Conservation (phyloP, 495 filamentous ascomycete genomes). For the Tetracladium marchalianum region DNA sequence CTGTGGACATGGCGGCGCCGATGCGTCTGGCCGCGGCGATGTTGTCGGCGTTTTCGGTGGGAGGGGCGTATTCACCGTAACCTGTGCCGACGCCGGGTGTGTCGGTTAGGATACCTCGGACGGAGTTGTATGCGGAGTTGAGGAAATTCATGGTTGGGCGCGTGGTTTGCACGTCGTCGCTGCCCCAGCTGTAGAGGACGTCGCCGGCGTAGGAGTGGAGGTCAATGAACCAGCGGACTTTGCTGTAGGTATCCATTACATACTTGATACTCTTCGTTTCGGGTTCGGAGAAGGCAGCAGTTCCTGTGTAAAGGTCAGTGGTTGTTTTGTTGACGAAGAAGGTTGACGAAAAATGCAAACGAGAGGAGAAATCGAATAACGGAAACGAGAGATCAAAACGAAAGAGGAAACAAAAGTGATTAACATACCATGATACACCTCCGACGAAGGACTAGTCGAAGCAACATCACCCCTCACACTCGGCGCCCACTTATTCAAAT, state of each 20-base stretch:
- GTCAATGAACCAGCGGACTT: slow-evolving; percentile 33
- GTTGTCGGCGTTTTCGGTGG: slow-evolving; percentile 17
- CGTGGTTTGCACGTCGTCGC: slow-evolving; percentile 26
- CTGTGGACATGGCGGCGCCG: slow-evolving; percentile 21
- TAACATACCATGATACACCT: slow-evolving; percentile 20
- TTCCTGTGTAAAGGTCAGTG: slow-evolving; percentile 1
- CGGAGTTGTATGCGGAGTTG: slow-evolving; percentile 26
- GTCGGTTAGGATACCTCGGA: slow-evolving; percentile 25
- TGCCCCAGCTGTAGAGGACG: slow-evolving; percentile 32
- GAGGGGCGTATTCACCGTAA: slow-evolving; percentile 29
- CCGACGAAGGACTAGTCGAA: slow-evolving; percentile 20
- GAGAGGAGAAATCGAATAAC: too few relatives aligned
- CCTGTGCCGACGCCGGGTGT: slow-evolving; percentile 1
- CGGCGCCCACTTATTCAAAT: slow-evolving; percentile 21
- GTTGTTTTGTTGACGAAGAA: too few relatives aligned
- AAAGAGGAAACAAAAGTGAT: background rate
- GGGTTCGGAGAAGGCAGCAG: slow-evolving; percentile 25
- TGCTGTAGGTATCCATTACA: slow-evolving; percentile 27
- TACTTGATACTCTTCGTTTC: slow-evolving; percentile 27
- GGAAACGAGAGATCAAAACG: background rate
- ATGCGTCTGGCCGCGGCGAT: slow-evolving; percentile 17
- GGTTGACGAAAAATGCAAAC: too few relatives aligned
- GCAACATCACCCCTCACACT: slow-evolving; percentile 15
- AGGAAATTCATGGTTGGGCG: slow-evolving; percentile 25
- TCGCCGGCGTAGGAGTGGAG: slow-evolving; percentile 30